These are phyloP conservation scores for Russula earlei DNA, from an alignment of 768 basidiomycete genomes.

Conservation along the genomic window DNA sequence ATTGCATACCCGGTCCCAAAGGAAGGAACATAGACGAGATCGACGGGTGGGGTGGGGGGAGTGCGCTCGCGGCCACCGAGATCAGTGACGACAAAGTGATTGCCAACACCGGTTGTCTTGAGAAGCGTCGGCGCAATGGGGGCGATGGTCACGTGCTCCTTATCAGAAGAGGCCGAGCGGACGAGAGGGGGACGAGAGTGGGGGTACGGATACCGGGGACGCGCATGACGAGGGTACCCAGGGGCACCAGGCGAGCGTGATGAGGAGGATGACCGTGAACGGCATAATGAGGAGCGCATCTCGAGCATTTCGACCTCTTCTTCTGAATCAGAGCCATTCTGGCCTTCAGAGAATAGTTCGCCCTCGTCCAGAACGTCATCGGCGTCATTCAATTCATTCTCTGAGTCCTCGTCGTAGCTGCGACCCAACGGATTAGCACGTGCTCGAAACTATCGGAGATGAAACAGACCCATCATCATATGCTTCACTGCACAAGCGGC, in stretches of 20 bases:
- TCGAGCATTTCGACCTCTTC: conserved; percentile 52
- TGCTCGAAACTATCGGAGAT: not conserved
- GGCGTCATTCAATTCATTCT: conserved; percentile 44
- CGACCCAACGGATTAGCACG: conserved; percentile 4
- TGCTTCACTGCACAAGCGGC: conserved; percentile 23
- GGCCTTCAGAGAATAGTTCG: conserved; percentile 22
- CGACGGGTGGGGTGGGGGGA: conserved; percentile 38
- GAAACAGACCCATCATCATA: conserved; percentile 57
- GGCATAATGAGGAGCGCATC: conserved; percentile 40
- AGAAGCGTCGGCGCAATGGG: conserved; percentile 75
- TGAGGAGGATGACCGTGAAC: conserved; percentile 33
- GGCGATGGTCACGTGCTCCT: conserved; percentile 59
- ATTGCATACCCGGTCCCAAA: conserved; percentile 25
- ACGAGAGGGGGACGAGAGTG: conserved; percentile 25
- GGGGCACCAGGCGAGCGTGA: conserved; percentile 24
- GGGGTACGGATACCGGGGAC: conserved; percentile 19
- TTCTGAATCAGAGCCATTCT: conserved; percentile 26
- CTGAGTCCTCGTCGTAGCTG: conserved; percentile 65
- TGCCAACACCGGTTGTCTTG: conserved; percentile 59
- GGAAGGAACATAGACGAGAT: conserved; percentile 65
- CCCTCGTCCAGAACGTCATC: conserved; percentile 30
- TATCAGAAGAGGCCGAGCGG: conserved; percentile 29
- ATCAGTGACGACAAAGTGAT: conserved; percentile 27
- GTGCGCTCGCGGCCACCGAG: conserved; percentile 21
- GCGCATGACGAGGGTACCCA: conserved; percentile 17